phyloP scores from a whole-genome alignment of 768 basidiomycete genomes.

The Mrakia blollopis region DNA sequence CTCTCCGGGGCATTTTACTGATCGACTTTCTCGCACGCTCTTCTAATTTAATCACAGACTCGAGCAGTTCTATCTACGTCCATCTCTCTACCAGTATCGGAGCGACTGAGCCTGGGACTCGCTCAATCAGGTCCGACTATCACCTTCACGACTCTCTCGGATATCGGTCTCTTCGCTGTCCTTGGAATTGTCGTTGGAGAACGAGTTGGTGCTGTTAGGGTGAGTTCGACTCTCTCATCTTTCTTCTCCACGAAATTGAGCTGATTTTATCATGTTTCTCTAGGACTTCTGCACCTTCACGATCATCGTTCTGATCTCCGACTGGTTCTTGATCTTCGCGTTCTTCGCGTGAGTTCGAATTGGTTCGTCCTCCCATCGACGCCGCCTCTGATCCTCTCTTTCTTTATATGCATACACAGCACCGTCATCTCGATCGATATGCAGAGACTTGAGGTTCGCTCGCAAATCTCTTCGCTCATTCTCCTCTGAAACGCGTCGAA shows the following conservation, averaged over 20 bases:
- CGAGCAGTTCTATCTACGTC: slow-evolving; percentile 76
- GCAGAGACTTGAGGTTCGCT: slow-evolving; percentile 71
- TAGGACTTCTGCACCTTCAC: slow-evolving; percentile 91
- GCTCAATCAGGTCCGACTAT: slow-evolving; percentile 84
- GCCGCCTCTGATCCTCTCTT: slow-evolving; percentile 7
- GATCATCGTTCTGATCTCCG: slow-evolving; percentile 86
- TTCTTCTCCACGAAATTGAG: neutral
- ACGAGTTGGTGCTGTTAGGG: slow-evolving; percentile 16
- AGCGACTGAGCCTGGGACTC: slow-evolving; percentile 86
- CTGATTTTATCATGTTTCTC: slow-evolving; percentile 40
- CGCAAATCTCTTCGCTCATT: neutral
- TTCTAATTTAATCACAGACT: slow-evolving; percentile 26
- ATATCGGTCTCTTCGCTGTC: slow-evolving; percentile 70
- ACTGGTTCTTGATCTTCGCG: slow-evolving; percentile 89
- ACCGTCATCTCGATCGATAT: slow-evolving; percentile 78
- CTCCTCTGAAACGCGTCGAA: neutral
- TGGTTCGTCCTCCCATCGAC: slow-evolving; percentile 63
- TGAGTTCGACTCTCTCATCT: neutral
- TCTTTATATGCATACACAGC: neutral
- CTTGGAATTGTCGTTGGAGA: slow-evolving; percentile 63
- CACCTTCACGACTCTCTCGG: slow-evolving; percentile 82
- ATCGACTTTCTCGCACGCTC: neutral
- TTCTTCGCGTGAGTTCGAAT: slow-evolving; percentile 31
- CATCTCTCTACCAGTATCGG: slow-evolving; percentile 80
- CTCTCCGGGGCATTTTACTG: neutral